A percentile compares a stretch with the other conserved stretches of the same genome.
These are phyloP conservation scores for Chytriomyces sp. DNA, from an alignment of 192 early-diverging fungal species.

Conservation along the genomic window DNA sequence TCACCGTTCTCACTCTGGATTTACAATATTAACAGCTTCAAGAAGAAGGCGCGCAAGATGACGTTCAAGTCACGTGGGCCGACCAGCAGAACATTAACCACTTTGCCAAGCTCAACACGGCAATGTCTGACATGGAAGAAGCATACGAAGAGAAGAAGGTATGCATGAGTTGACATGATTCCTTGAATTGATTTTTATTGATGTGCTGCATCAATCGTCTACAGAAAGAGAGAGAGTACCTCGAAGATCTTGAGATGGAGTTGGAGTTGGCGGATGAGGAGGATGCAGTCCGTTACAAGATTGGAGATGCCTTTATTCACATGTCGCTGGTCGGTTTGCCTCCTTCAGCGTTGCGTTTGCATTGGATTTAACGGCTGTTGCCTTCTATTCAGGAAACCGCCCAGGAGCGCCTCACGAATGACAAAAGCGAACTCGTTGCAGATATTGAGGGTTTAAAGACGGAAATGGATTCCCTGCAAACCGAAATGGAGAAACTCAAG, in stretches of 20 bases:
- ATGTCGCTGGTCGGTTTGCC: conserved; percentile 23
- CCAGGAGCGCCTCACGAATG: conserved; percentile 71
- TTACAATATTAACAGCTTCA: conserved; percentile 29
- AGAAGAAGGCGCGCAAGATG: conserved; percentile 69
- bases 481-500: conserved; percentile 87
- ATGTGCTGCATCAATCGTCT: not conserved
- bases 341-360: not conserved
- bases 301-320: conserved; percentile 89
- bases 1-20: no score
- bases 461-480: conserved; percentile 63
- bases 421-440: conserved; percentile 61
- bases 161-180: not conserved
- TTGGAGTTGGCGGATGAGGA: conserved; percentile 93
- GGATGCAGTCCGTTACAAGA: conserved; percentile 79
- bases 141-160: conserved; percentile 83
- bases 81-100: conserved; percentile 96
- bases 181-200: not conserved
- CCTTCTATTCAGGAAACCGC: conserved; percentile 69
- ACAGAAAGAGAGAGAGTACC: conserved; percentile 86
- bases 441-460: conserved; percentile 67
- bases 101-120: conserved; percentile 85
- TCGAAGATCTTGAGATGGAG: conserved; percentile 91
- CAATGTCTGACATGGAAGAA: conserved; percentile 78
- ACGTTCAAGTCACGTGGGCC: conserved; percentile 93
- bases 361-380: not conserved